Base-by-base conservation (phyloP, 345 rosid species). In the Acer saccharum region DNA sequence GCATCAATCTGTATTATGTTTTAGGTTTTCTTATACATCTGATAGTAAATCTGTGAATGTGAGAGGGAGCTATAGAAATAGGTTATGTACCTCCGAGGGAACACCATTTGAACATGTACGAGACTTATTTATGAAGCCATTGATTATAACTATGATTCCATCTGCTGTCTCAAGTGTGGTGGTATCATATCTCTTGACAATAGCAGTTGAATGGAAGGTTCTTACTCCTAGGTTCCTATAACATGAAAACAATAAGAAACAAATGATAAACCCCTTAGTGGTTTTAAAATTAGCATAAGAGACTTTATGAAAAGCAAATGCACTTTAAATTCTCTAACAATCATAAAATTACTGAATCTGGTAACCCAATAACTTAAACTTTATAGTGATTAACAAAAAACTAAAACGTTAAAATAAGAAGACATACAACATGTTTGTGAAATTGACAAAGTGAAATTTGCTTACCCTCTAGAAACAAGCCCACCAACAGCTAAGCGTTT, bases 111-210 rank as follows among this genome's bases (percentile, higher is more conserved):
- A 78, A 60, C 16, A 82, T 0, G 88, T 72, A 55, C 80, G 85
- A 62, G 80, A 80, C 50, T 73, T 67, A 72, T 86, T 86, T 73
- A 90, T 81, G 39, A 83, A 18, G 70, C 91, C 87, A 50, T 78
- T 69, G 48, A 91, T 9, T 20, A 50, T 75, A 65, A 88, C 18
- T 1, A 68, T 80, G 75, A 84, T 76, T 74, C 91, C 90, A 83
- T 91, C 91, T 1, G 13, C 76, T 17, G 91, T 80, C 80, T 85
- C 87, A 54, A 88, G 81, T 64, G 83, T 85, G 68, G 85, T 84
- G 25, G 82, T 61, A 66, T 82, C 68, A 23, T 73, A 79, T 73
- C 90, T 84, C 75, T 75, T 87, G 77, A 71, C 79, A 57, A 89
- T 81, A 67, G 86, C 75, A 39, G 91, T 79, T 13, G 92, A 87